These are phyloP conservation scores for Prunus yedoensis DNA, from an alignment of 331 rosid genomes.

Conservation along the genomic window DNA sequence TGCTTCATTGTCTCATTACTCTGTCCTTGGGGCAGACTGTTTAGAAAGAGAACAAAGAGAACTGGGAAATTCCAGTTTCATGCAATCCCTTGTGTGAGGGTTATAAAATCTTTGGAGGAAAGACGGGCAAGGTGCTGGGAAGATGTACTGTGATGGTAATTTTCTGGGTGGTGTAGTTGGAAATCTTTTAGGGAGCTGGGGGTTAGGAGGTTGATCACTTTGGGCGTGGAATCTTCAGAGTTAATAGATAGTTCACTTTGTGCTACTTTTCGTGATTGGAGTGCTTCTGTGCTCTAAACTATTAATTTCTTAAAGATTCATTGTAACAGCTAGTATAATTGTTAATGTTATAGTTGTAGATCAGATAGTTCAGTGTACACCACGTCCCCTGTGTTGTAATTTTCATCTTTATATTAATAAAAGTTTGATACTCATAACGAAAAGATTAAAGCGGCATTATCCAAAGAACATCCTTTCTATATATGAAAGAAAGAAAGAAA, in stretches of 20 bases:
- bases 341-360: neutral
- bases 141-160: neutral
- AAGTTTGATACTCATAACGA: neutral
- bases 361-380: neutral
- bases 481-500: neutral
- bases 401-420: neutral
- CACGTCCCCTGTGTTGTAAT: neutral
- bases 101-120: neutral
- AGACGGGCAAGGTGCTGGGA: neutral
- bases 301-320: neutral
- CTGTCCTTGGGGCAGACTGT: neutral
- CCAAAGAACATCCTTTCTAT: neutral
- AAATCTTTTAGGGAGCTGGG: neutral
- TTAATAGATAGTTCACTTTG: neutral
- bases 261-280: neutral
- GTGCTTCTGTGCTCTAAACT: neutral
- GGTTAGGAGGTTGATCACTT: neutral
- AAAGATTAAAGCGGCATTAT: neutral
- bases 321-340: neutral
- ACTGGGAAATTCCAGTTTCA: neutral
- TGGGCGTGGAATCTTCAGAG: neutral
- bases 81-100: neutral
- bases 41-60: neutral
- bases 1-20: neutral
- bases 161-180: neutral